These are phyloP conservation scores for Suillus discolor DNA, from an alignment of 768 basidiomycete genomes.

Conservation along the genomic window DNA sequence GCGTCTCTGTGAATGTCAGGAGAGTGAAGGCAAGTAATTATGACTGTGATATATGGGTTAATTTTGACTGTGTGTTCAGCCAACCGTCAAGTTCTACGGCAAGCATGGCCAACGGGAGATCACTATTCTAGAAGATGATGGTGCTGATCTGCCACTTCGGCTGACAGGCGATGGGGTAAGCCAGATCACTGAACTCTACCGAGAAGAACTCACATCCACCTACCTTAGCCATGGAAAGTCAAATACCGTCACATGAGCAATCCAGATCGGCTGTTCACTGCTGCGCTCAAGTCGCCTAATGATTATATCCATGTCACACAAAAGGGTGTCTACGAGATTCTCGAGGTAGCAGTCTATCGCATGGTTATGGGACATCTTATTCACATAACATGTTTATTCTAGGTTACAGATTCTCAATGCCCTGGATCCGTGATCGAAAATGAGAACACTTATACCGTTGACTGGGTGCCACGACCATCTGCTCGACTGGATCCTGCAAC, in stretches of 20 bases:
- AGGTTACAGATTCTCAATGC: conserved; percentile 87
- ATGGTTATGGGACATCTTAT: background rate
- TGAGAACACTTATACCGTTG: conserved; percentile 68
- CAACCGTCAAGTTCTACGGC: conserved; percentile 86
- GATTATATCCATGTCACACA: conserved; percentile 71
- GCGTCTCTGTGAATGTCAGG: conserved; percentile 82
- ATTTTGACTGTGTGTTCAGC: conserved; percentile 43
- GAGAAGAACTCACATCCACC: background rate
- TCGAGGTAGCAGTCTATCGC: conserved; percentile 50
- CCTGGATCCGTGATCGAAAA: conserved; percentile 66
- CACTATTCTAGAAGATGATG: conserved; percentile 74
- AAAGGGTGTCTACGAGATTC: conserved; percentile 75
- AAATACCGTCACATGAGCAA: conserved; percentile 63
- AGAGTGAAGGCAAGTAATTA: conserved; percentile 62
- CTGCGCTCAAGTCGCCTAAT: conserved; percentile 61
- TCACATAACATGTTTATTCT: conserved; percentile 4
- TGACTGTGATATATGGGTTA: background rate
- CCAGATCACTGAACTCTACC: conserved; percentile 9
- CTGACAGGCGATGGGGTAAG: conserved; percentile 90
- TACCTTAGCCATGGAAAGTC: conserved; percentile 80
- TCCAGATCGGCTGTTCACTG: conserved; percentile 41
- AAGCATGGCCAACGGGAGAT: conserved; percentile 56
- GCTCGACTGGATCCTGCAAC: conserved; percentile 67
- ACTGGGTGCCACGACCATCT: conserved; percentile 79
- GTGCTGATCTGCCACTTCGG: conserved; percentile 74